phyloP scores from a whole-genome alignment of 2,329 filamentous ascomycete genomes.

The Lasiodiplodia citricola region DNA sequence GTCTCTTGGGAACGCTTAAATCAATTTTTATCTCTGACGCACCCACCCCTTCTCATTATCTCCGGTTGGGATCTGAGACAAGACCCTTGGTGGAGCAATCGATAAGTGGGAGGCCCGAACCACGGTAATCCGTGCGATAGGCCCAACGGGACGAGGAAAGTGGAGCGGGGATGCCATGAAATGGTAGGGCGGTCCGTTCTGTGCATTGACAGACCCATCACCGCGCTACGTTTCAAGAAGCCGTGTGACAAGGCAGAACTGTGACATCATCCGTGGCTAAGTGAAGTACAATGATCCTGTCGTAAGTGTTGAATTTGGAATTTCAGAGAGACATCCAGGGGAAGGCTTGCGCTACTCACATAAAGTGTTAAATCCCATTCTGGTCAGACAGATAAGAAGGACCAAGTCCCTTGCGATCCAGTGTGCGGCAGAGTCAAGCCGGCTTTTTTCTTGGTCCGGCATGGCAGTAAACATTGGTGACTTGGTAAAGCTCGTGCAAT shows the following conservation, averaged over 20 bases:
- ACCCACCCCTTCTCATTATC: neutral
- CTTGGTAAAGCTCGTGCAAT: neutral
- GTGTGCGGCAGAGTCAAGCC: neutral
- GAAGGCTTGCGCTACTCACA: neutral
- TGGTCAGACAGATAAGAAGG: no score
- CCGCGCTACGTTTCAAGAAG: conserved; percentile 4
- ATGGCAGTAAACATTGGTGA: neutral
- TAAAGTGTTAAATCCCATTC: neutral
- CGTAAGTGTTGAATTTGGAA: neutral
- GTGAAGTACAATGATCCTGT: neutral
- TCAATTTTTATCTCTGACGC: neutral
- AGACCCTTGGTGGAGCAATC: neutral
- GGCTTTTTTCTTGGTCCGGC: neutral
- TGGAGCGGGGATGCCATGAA: neutral
- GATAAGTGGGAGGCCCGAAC: neutral
- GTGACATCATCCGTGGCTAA: conserved; percentile 7
- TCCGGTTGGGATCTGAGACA: neutral
- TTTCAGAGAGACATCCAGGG: neutral
- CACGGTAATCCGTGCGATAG: neutral
- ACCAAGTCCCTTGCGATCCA: neutral
- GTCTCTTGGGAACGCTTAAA: neutral
- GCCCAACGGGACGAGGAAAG: neutral
- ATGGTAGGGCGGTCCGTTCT: neutral
- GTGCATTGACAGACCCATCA: neutral
- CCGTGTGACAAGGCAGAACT: neutral